Conservation (phyloP, 805 yeast species). For the Pichia sporocuriosa region DNA sequence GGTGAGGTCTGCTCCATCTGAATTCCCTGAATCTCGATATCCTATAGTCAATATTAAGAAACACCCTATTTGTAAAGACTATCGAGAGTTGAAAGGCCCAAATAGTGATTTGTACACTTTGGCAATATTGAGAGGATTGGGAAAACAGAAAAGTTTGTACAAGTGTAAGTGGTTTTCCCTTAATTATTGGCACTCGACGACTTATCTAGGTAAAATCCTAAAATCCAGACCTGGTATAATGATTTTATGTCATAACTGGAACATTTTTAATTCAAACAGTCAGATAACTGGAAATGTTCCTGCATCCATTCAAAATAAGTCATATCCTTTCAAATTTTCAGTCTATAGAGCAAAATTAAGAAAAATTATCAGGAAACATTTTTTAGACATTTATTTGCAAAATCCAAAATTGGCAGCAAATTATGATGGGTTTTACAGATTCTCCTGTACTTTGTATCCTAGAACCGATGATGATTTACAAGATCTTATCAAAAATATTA, state of each 20-base stretch:
- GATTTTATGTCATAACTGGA: constrained; percentile 34
- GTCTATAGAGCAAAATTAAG: constrained; percentile 20
- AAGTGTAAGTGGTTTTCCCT: constrained; percentile 21
- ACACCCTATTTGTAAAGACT: constrained; percentile 13
- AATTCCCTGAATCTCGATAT: constrained; percentile 14
- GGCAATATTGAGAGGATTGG: constrained; percentile 9
- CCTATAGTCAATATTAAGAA: constrained; percentile 12
- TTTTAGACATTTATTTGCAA: constrained; percentile 16
- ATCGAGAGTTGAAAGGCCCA: constrained; percentile 20
- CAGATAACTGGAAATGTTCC: constrained; percentile 7
- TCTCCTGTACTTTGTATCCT: constrained; percentile 14
- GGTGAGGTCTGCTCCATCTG: constrained; percentile 12
- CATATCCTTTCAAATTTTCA: constrained; percentile 21
- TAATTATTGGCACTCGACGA: constrained; percentile 18
- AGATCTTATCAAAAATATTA: constrained; percentile 14
- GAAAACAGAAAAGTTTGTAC: constrained; percentile 11
- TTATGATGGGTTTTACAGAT: constrained; percentile 25
- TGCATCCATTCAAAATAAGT: constrained; percentile 8
- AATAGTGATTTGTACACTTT: constrained; percentile 17
- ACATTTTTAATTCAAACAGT: constrained; percentile 19
- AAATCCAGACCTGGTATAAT: constrained; percentile 29
- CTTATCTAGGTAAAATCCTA: constrained; percentile 22
- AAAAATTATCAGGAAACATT: constrained; percentile 16
- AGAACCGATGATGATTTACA: constrained; percentile 10
- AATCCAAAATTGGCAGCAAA: constrained; percentile 4